Conservation (phyloP, 192 early-diverging fungal genomes). For the Coemansia sp. region DNA sequence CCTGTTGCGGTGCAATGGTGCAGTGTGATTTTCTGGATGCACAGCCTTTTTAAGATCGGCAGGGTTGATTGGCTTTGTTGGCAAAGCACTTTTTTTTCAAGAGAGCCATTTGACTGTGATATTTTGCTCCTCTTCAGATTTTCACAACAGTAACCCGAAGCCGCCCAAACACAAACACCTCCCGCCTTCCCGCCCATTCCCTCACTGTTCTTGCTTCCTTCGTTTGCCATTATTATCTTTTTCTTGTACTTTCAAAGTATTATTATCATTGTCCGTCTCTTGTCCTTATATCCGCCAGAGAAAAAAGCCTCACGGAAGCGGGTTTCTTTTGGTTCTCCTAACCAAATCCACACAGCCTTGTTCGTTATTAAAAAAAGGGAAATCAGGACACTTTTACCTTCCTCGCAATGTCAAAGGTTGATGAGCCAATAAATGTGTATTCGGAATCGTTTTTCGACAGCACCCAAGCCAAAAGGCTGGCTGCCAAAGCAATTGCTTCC, state of each 20-base stretch:
- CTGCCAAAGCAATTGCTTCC: background rate
- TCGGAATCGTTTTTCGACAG: constrained; percentile 10
- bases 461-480: background rate
- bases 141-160: no score
- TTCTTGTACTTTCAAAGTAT: background rate
- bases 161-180: no score
- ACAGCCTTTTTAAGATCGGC: no score
- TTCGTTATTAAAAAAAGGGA: background rate
- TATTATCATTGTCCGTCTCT: background rate
- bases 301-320: no score
- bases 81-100: no score
- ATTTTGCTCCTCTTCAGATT: no score
- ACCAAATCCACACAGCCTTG: background rate
- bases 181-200: background rate
- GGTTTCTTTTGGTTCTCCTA: background rate
- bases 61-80: no score
- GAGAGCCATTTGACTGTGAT: no score
- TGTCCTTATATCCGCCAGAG: background rate
- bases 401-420: constrained; percentile 31
- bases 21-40: no score
- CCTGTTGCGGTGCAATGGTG: no score
- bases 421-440: constrained; percentile 10
- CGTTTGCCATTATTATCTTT: background rate
- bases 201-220: background rate
- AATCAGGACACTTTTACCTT: background rate